Base-by-base conservation (phyloP, 2,329 filamentous ascomycete species). In the Phialophora chinensis region DNA sequence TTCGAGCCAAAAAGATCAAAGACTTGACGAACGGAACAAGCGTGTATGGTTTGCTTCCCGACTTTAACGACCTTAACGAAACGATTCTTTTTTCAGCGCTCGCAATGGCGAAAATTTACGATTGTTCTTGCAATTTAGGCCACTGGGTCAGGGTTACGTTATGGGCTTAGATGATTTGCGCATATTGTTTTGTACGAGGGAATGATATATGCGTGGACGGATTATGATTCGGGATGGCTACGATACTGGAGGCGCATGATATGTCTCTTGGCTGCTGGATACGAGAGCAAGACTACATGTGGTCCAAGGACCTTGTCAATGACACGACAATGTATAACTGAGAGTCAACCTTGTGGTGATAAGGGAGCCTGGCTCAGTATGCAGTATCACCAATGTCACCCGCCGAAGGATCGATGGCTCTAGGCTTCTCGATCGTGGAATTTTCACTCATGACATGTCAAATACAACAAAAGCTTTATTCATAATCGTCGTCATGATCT, bases 81-180 rank as follows among this genome's bases (percentile, higher is more conserved):
- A 72, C 70, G 72, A 73, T 60, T 72, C 70, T 70, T 65, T 54
- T 54, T 70, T 70, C 23, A 68, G 66, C 66, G 68, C 63, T 68
- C 44, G 56, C 65, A 68, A 60, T 55, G 68, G 65, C 62, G 63
- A 65, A 67, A 61, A 44, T 68, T 33, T 38, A 68, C 50, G 66
- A 70, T 49, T 63, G 31, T 55, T 65, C 27, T 61, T 62, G 55
- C 55, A 29, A 59, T 33, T 63, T 25, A 57, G 62, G 53, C 62
- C 50, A 44, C 29, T 63, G 49, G 65, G 63, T 55, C 44, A 44
- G 60, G 52, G 50, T 31, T 33, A 35, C 33, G 33, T 35, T 35
- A 57, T 52, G 66, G 65, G 62, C 62, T 63, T 70, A 68, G 68
- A 70, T 62, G 66, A 50, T 66, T 42, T 58, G 66, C 38, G 23